Percentiles rank a stretch among this genome's conserved stretches.
Conservation (phyloP, 257 asterid genomes). For the Paulownia fortunei region DNA sequence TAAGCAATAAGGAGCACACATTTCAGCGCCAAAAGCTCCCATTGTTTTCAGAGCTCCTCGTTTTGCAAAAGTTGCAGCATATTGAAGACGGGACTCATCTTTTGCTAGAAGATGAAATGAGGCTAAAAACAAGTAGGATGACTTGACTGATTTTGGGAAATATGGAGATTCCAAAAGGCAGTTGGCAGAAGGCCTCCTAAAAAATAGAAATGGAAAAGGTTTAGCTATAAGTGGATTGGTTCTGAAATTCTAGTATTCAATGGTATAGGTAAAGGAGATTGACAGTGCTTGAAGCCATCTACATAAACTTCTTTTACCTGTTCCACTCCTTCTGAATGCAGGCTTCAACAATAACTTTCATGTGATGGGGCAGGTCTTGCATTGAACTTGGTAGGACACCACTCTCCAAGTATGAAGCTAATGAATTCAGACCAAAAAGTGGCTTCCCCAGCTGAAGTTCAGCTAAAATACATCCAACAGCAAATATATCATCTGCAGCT, state of each 20-base stretch:
- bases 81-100: slow-evolving; percentile 79
- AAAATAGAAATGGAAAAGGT: slow-evolving; percentile 33
- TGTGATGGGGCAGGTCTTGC: slow-evolving; percentile 74
- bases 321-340: slow-evolving; percentile 87
- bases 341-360: slow-evolving; percentile 69
- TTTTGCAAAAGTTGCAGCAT: slow-evolving; percentile 85
- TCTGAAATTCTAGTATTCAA: neutral
- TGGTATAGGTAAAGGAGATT: neutral
- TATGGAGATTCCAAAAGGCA: slow-evolving; percentile 93
- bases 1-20: slow-evolving; percentile 95
- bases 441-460: slow-evolving; percentile 86
- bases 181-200: slow-evolving; percentile 95
- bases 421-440: slow-evolving; percentile 70
- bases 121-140: slow-evolving; percentile 83
- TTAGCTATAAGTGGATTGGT: slow-evolving; percentile 23
- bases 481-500: slow-evolving; percentile 81
- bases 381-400: slow-evolving; percentile 69
- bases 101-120: slow-evolving; percentile 88
- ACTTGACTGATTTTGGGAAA: slow-evolving; percentile 71
- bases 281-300: slow-evolving; percentile 16
- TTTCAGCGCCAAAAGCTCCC: slow-evolving; percentile 89
- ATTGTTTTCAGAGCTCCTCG: slow-evolving; percentile 78
- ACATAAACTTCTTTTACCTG: slow-evolving; percentile 50
- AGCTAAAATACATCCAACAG: slow-evolving; percentile 90
- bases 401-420: slow-evolving; percentile 61